Base-by-base conservation (phyloP, 2,329 filamentous ascomycete species). In the Hirsutella thompsonii region DNA sequence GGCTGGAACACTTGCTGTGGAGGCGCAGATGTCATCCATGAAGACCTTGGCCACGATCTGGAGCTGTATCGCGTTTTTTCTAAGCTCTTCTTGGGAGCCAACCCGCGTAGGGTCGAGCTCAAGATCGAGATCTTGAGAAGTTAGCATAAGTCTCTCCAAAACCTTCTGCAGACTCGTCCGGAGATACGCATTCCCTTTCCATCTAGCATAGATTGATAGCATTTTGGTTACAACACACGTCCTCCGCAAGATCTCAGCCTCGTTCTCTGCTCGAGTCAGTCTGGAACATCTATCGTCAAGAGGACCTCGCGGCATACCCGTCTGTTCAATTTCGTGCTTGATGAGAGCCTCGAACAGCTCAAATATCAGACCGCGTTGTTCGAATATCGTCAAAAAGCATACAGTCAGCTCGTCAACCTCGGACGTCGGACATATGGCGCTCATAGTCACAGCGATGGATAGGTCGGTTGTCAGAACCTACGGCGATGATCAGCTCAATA, bases 181-280 rank as follows among this genome's bases (percentile, higher is more conserved):
- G 29, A 83, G 66, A 52, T 83, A 83, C 4, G 67, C 56, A 14
- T 69, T 63, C 11, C 79, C 79, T 58, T 82, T 83, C 79, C 79
- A 83, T 52, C 80, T 83, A 5, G 78, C 79, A 49, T 81, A 83
- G 8, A 82, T 69, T 1, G 79, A 81, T 2, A 83, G 66, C 70
- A 83, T 80, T 54, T 83, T 83, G 2, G 79, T 83, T n/a, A 77
- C 75, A 2, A 83, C 79, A 48, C 77, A 82, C 26, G 79, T 80
- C 38, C 78, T 67, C n/a, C 79, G 69, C 10, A 83, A 58, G 19
- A 83, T 66, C 50, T 83, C 79, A 2, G 78, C 70, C 52, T 83
- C 79, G 41, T 79, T 82, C 53, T 83, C 79, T 69, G 29, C 4
- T 3, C 1, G 30, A 1, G 14, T 54, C 37, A 58, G 23, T 11